A percentile compares a stretch with the other conserved stretches of the same genome.
Evolutionary conservation across 352 stramenopile genomes (phyloP).

Genomic region (Phytophthora idaei): DNA sequence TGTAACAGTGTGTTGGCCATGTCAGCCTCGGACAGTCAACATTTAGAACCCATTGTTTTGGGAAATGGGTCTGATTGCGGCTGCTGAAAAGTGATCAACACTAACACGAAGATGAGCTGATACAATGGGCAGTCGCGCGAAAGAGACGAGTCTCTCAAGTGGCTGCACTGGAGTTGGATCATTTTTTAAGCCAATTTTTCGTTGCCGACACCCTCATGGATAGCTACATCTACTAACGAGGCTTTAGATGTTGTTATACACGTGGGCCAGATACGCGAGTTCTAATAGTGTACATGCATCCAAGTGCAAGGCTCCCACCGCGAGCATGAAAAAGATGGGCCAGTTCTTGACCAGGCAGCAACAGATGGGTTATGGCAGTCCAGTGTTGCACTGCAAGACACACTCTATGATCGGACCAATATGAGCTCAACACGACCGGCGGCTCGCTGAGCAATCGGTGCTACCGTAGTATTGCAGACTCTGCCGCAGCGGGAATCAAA

Average conservation of each 20-base stretch:
- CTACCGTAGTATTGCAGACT: not conserved
- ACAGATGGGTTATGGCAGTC: slow-evolving; percentile 15
- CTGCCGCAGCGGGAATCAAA: not conserved
- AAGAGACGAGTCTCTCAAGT: slow-evolving; percentile 8
- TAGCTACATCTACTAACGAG: no score
- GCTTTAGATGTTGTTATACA: no score
- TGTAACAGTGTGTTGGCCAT: no score
- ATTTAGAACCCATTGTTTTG: not conserved
- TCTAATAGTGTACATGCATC: no score
- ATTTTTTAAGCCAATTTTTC: no score
- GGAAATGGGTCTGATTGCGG: slow-evolving; percentile 7
- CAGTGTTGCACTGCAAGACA: slow-evolving; percentile 17
- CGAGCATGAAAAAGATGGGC: no score
- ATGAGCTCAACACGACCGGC: no score
- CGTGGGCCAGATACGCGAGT: no score
- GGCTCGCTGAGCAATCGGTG: not conserved
- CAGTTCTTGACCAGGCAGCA: slow-evolving; percentile 3
- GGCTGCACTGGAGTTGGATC: not conserved
- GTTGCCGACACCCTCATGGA: no score
- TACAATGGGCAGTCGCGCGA: slow-evolving; percentile 15
- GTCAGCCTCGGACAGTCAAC: not conserved
- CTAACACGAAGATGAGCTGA: slow-evolving; percentile 20
- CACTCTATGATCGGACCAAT: no score
- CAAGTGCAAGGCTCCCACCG: no score
- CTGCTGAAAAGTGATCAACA: slow-evolving; percentile 1